Base-by-base conservation (phyloP, 345 rosid species). In the Angophora floribunda region DNA sequence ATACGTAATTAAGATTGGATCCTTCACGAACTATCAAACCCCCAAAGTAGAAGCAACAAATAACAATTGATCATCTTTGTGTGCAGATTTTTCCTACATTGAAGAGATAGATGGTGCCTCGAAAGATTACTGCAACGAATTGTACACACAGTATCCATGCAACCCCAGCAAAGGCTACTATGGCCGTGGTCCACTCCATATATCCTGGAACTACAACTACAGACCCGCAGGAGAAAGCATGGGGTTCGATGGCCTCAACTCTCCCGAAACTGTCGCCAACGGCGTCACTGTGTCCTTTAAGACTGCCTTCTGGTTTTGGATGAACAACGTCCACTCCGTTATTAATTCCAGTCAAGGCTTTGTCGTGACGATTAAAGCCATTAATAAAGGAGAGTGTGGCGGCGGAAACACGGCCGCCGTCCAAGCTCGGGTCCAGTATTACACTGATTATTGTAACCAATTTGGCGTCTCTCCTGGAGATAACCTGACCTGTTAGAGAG, bases 271-370 rank as follows among this genome's bases (percentile, higher is more conserved):
- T 0, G 95, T 93, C 9, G 89, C 92, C 75, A 91, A 85, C 24
- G 90, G 90, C 90, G 89, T 90, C 9, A 63, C 47, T 12, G 87
- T 92, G 63, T 90, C 95, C 14, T 95, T 93, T 89, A 90, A 91
- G 91, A 92, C 94, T 2, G 92, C 86, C 32, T 52, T 95, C 11
- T 94, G 95, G 96, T 95, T 91, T 88, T 95, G 96, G 96, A 94
- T 90, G 94, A 91, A 89, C 11, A 92, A 90, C 22, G 93, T 89
- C 70, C 92, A 90, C 50, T 89, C 93, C 7, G 92, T 91, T 8
- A 13, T 93, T 15, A 84, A 32, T 44, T 84, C 86, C 17, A 88
- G 70, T 90, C 94, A 92, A 89, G 96, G 95, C 41, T 91, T 94
- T 65, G 94, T 94, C 75, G 92, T 91, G 47, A 94, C 94, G 6